Base-by-base conservation (phyloP, 495 filamentous ascomycete genomes). In the Articulospora tetracladia region DNA sequence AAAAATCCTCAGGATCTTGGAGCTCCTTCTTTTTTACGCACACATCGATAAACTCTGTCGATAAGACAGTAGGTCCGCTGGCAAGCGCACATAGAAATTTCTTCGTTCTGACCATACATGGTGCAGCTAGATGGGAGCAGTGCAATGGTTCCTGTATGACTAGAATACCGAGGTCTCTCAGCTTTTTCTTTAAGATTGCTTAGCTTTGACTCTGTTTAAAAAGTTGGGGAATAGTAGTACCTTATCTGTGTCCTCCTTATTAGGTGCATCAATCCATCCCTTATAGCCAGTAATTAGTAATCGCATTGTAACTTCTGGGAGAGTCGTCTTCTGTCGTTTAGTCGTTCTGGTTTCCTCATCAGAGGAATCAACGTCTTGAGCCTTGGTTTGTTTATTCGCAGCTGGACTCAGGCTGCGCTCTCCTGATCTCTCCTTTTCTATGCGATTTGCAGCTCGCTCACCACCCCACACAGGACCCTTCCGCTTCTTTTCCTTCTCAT, bases 31-130 rank as follows among this genome's bases (percentile, higher is more conserved):
- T 77, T 57, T 83, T 67, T 2, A 97, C 78, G 34, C 89, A 92
- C 12, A 79, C 76, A 26, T 91, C 87, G 58, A 97, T 81, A 74
- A 88, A 99, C n/a, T 85, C 81, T 0, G 86, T 86, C 41, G 80
- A 83, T 36, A 97, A 74, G 32, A 98, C 82, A 1, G 81, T 77
- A 0, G 91, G 89, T 0, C 85, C 91, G 60, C 80, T 82, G 13
- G 94, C 92, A 8, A 99, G 72, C 30, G 91, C 90, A 50, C 84
- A 84, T 44, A 97, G 86, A 68, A 99, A 99, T 66, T 99, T 99
- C 58, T 88, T 83, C 0, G 94, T 99, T 34, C 93, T 86, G 17
- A 96, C 81, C 61, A 98, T 83, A 8, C 81, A 77, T 0, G 94
- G 94, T 1, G 94, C 93, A 15, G 92, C 92, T 15, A 99, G 83